A percentile compares a stretch with the other conserved stretches of the same genome.
These are phyloP conservation scores for Cladosporium colombiae DNA, from an alignment of 2,329 filamentous ascomycete genomes.

Conservation along the genomic window DNA sequence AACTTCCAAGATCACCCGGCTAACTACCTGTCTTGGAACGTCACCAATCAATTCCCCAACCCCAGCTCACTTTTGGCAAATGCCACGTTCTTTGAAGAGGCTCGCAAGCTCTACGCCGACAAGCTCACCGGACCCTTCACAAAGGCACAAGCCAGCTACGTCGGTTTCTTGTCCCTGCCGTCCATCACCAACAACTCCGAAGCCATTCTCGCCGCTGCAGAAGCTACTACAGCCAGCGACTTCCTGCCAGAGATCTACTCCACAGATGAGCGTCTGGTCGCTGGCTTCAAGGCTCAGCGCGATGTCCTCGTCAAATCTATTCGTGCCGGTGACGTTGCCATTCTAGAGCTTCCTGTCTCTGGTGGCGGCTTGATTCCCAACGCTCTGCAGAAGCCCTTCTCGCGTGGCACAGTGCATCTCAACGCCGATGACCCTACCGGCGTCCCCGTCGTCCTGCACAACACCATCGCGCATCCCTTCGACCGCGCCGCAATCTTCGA, in stretches of 20 bases:
- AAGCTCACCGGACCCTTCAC: constrained; percentile 39
- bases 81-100: constrained; percentile 19
- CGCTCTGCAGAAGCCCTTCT: constrained; percentile 44
- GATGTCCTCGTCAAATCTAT: constrained; percentile 38
- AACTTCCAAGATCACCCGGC: constrained; percentile 60
- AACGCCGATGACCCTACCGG: constrained; percentile 6
- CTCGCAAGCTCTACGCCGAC: constrained; percentile 20
- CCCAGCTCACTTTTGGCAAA: constrained; percentile 21
- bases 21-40: constrained; percentile 12
- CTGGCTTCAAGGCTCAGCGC: constrained; percentile 42
- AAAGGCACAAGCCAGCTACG: constrained; percentile 36
- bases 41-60: constrained; percentile 21
- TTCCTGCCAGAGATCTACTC: constrained; percentile 1
- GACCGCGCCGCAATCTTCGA: constrained; percentile 30
- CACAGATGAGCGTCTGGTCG: constrained; percentile 26
- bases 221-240: constrained; percentile 6
- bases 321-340: constrained; percentile 44
- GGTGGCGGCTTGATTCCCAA: constrained; percentile 48
- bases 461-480: constrained; percentile 25
- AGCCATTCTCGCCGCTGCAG: constrained; percentile 27
- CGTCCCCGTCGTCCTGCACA: constrained; percentile 20
- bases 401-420: constrained; percentile 32
- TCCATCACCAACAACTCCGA: constrained; percentile 36
- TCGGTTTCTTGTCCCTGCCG: constrained; percentile 46
- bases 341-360: constrained; percentile 38